Evolutionary conservation across 2,329 filamentous ascomycete species (phyloP).

Genomic region (Didymella keratinophila): DNA sequence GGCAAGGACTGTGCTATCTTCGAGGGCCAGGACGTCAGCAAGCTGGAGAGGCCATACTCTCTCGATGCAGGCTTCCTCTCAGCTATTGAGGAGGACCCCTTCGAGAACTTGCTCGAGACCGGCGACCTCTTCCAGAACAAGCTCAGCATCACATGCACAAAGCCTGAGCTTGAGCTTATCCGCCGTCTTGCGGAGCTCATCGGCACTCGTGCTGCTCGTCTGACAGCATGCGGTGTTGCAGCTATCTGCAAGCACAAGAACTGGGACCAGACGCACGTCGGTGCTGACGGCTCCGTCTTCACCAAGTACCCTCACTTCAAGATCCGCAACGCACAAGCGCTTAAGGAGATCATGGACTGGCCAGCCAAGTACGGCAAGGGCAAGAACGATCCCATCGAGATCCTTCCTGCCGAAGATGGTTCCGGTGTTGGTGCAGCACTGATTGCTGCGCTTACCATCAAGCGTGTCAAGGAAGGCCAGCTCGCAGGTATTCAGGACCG

Average conservation of each 20-base stretch:
- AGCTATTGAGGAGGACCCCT: constrained; percentile 92
- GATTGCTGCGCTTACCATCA: constrained; percentile 78
- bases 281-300: constrained; percentile 96
- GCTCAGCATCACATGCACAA: constrained; percentile 74
- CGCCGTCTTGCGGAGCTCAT: constrained; percentile 92
- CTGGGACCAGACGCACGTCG: constrained; percentile 87
- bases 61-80: constrained; percentile 94
- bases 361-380: constrained; percentile 75
- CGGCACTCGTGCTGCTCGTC: constrained; percentile 88
- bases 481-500: constrained; percentile 64
- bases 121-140: constrained; percentile 80
- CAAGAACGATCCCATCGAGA: constrained; percentile 74
- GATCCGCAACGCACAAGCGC: constrained; percentile 83
- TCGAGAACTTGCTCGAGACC: constrained; percentile 93
- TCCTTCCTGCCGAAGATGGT: constrained; percentile 91
- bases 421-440: constrained; percentile 96
- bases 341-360: constrained; percentile 97
- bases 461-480: constrained; percentile 68
- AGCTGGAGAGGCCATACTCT: constrained; percentile 84
- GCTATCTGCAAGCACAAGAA: constrained; percentile 97
- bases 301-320: constrained; percentile 99
- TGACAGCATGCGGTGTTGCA: constrained; percentile 93
- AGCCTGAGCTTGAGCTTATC: constrained; percentile 85
- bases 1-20: constrained; percentile 71
- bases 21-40: constrained; percentile 78